Evolutionary conservation across 176 grass and related monocot species (phyloP), one percentile per base, ranked within the genome.

Genomic region (Pontederia paniculata): DNA sequence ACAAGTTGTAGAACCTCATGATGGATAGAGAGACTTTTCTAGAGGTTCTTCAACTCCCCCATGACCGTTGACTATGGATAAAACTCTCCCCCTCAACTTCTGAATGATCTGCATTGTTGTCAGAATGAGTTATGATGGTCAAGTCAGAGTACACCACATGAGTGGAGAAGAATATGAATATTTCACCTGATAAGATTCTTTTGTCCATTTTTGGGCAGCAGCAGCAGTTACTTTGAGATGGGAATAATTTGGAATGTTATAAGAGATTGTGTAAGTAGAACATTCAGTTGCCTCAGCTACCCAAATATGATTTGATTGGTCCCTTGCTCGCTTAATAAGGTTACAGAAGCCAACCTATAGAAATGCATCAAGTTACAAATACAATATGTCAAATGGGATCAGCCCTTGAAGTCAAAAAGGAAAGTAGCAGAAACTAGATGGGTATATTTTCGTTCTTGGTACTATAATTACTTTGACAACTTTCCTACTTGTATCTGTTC

Each of bases 271-370:
- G 65, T 66, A 83, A 19, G 57, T 90, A 67, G 80, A 87, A 54
- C 47, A 76, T 68, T 84, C 77, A 23, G 71, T 97, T 66, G 86
- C 83, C 53, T 97, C 86, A 21, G 80, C 82, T 70, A 89, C 82
- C 91, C 86, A 97, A 58, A 97, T 66, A 70, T 66, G 69, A 73
- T 77, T 89, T 10, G 52, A 74, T 74, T 90, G 83, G 46, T 97
- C 91, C 77, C 82, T 89, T 20, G 78, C 70, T 69, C 74, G 68
- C 74, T 90, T 90, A 13, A 90, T 48, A 57, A 97, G 62, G 73
- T 97, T 97, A 76, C 75, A 70, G 57, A 97, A 97, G 51, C 91
- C 91, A 87, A 97, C 83, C 86, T 96, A 21, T 12, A 53, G 1
- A 4, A n/a, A 44, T 8, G 23, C 23, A 67, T 14, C 23, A 8